Conservation (phyloP, 2,329 filamentous ascomycete genomes). For the Colletotrichum chrysophilum region DNA sequence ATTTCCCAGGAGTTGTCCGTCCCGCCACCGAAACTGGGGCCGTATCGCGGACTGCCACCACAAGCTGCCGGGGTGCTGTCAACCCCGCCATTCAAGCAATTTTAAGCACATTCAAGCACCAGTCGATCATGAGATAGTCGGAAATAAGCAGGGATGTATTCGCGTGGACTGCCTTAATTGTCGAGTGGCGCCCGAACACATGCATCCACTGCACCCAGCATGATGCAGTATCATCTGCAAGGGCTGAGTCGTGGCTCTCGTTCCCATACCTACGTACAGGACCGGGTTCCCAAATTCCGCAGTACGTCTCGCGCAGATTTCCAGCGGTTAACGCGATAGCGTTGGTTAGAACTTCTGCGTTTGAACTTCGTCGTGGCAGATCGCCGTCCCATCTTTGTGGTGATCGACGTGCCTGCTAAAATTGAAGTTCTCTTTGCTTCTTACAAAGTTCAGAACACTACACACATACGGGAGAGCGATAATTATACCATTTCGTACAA, state of each 20-base stretch:
- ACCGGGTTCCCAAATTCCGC: not conserved
- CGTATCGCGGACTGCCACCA: not conserved
- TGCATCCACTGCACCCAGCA: not conserved
- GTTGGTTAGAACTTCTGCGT: not conserved
- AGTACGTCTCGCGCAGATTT: not conserved
- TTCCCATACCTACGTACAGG: not conserved
- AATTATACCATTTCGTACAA: not conserved
- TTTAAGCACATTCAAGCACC: not conserved
- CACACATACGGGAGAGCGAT: not conserved
- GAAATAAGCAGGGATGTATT: not conserved
- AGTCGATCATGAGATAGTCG: not conserved
- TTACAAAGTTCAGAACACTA: not conserved
- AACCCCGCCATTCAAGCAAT: not conserved
- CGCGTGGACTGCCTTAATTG: not conserved
- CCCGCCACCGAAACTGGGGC: not conserved
- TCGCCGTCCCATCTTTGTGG: not conserved
- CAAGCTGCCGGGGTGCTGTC: not conserved
- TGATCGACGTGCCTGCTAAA: not conserved
- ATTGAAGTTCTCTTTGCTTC: not conserved
- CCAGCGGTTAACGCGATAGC: not conserved
- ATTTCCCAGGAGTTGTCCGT: not conserved
- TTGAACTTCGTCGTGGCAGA: not conserved
- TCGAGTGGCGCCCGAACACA: not conserved
- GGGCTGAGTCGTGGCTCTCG: not conserved
- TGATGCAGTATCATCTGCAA: not conserved